A percentile compares a stretch with the other conserved stretches of the same genome.
These are phyloP conservation scores for Metarhizium brunneum DNA, from an alignment of 2,329 filamentous ascomycete genomes.

Conservation along the genomic window DNA sequence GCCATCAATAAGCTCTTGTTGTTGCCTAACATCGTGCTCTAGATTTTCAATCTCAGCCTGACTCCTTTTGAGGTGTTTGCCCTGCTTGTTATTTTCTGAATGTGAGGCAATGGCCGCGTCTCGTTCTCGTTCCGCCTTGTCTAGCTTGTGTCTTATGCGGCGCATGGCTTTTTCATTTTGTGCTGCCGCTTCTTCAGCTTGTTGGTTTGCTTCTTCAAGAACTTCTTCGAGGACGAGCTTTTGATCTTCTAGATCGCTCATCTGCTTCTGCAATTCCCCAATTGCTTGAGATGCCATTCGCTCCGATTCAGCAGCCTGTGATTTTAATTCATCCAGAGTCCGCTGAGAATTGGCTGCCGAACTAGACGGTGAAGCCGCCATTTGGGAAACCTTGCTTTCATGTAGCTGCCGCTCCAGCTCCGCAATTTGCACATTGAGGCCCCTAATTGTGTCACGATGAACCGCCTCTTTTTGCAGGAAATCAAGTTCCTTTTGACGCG, in stretches of 20 bases:
- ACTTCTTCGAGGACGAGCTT: slow-evolving; percentile 49
- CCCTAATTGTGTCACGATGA: slow-evolving; percentile 53
- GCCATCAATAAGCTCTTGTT: slow-evolving; percentile 54
- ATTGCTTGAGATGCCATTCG: slow-evolving; percentile 30
- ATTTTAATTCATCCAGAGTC: slow-evolving; percentile 44
- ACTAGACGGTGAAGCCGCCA: slow-evolving; percentile 34
- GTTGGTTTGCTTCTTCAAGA: slow-evolving; percentile 43
- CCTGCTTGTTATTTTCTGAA: slow-evolving; percentile 39
- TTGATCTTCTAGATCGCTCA: slow-evolving; percentile 50
- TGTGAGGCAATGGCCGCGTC: slow-evolving; percentile 21
- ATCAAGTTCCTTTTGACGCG: slow-evolving; percentile 57
- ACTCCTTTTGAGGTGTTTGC: slow-evolving; percentile 51
- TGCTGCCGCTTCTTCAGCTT: slow-evolving; percentile 36
- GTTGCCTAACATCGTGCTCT: slow-evolving; percentile 62
- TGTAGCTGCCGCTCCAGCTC: slow-evolving; percentile 61
- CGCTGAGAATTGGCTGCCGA: slow-evolving; percentile 46
- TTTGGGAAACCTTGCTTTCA: slow-evolving; percentile 48
- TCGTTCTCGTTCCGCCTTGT: slow-evolving; percentile 41
- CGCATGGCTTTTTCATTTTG: slow-evolving; percentile 34
- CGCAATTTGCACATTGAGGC: slow-evolving; percentile 54
- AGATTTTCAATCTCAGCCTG: slow-evolving; percentile 59
- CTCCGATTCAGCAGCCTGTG: slow-evolving; percentile 41
- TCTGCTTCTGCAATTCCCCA: slow-evolving; percentile 42
- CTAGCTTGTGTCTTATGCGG: slow-evolving; percentile 38
- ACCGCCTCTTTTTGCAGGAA: slow-evolving; percentile 55